phyloP scores from a whole-genome alignment of 2,329 filamentous ascomycete genomes.

The Dothistroma septosporum region DNA sequence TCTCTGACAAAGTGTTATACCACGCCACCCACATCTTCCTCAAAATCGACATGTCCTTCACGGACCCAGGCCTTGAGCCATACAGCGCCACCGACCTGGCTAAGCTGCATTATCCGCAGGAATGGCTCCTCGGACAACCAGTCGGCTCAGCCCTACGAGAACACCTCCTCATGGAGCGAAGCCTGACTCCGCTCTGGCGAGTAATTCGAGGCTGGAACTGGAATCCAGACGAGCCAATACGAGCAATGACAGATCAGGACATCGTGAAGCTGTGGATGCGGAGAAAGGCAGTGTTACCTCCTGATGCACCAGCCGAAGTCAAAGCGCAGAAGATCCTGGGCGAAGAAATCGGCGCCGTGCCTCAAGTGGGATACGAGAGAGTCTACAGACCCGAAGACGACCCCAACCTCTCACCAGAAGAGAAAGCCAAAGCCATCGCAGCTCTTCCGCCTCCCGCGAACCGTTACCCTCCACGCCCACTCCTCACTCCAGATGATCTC shows the following conservation, averaged over 20 bases:
- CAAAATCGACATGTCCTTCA: constrained; percentile 68
- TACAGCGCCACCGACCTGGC: constrained; percentile 15
- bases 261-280: constrained; percentile 55
- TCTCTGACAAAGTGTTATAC: constrained; percentile 59
- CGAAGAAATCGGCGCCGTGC: constrained; percentile 40
- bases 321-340: constrained; percentile 43
- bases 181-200: constrained; percentile 47
- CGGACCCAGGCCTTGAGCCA: constrained; percentile 51
- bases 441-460: background rate
- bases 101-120: constrained; percentile 6
- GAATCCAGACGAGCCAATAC: constrained; percentile 12
- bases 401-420: constrained; percentile 2
- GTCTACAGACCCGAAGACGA: constrained; percentile 10
- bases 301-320: constrained; percentile 22
- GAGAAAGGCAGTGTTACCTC: constrained; percentile 49
- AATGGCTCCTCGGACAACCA: constrained; percentile 12
- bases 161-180: constrained; percentile 43
- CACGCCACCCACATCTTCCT: constrained; percentile 62
- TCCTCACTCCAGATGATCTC: constrained; percentile 38
- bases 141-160: constrained; percentile 48
- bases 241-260: constrained; percentile 42
- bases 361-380: constrained; percentile 11
- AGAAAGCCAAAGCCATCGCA: constrained; percentile 4
- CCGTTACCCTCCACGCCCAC: constrained; percentile 9
- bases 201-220: constrained; percentile 54